Percentiles rank a stretch among this genome's conserved stretches.
Conservation (phyloP, 371 early-diverging fungal species). For the Mucor sp. region DNA sequence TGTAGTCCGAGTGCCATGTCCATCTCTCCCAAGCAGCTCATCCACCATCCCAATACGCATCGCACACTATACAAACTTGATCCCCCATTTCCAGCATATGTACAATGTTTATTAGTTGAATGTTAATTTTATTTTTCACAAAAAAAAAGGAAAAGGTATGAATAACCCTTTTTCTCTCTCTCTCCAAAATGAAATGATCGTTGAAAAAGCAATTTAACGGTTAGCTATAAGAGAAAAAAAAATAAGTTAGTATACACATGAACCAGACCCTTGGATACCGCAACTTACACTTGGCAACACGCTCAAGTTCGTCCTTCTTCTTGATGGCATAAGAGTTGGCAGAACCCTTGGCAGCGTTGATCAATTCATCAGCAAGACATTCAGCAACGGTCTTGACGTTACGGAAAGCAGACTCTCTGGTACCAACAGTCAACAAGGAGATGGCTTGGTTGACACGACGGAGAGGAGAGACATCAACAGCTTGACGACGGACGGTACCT, state of each 20-base stretch:
- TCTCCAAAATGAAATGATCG: background rate
- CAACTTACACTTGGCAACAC: slow-evolving; percentile 64
- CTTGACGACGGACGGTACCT: slow-evolving; percentile 99
- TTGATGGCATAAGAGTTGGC: slow-evolving; percentile 99
- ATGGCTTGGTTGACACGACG: slow-evolving; percentile 99
- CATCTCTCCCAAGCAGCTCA: too few relatives aligned
- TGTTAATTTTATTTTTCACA: background rate
- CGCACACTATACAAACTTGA: too few relatives aligned
- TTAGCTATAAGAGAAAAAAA: slow-evolving; percentile 20
- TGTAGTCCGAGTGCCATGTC: too few relatives aligned
- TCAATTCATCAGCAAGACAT: slow-evolving; percentile 99
- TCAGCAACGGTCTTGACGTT: slow-evolving; percentile 60
- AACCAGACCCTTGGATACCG: too few relatives aligned
- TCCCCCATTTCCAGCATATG: background rate
- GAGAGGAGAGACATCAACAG: slow-evolving; percentile 99
- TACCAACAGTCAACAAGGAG: slow-evolving; percentile 95
- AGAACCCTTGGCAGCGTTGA: slow-evolving; percentile 98
- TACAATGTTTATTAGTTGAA: background rate
- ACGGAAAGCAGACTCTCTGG: slow-evolving; percentile 46
- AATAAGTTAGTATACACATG: background rate
- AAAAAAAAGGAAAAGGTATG: background rate
- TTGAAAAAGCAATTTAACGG: slow-evolving; percentile 20
- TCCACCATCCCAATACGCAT: too few relatives aligned
- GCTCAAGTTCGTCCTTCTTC: slow-evolving; percentile 99
- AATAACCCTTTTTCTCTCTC: background rate